Conservation (phyloP, 257 asterid species). For the Nicotiana undulata region DNA sequence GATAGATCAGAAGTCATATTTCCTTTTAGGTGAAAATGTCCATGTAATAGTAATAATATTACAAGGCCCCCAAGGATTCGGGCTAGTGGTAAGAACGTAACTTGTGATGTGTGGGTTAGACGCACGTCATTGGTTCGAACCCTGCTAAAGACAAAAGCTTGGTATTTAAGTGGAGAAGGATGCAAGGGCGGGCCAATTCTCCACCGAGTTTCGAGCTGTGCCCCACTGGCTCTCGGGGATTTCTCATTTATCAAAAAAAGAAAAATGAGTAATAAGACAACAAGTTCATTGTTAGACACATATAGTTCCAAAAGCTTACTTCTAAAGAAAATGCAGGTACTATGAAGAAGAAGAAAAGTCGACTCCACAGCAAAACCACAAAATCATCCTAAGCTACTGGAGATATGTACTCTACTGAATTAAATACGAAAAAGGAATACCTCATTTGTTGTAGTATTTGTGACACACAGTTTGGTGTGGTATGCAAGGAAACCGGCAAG, state of each 20-base stretch:
- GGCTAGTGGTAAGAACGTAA: too few relatives aligned
- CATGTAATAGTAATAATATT: background rate
- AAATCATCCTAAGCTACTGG: background rate
- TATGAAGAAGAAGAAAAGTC: background rate
- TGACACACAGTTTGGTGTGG: conserved; percentile 83
- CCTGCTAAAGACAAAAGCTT: too few relatives aligned
- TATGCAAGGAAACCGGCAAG: conserved; percentile 79
- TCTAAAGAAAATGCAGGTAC: background rate
- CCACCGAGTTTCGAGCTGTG: too few relatives aligned
- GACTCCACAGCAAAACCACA: background rate
- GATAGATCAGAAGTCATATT: background rate
- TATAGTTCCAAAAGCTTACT: background rate
- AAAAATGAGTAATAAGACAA: background rate
- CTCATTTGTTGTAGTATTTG: conserved; percentile 97
- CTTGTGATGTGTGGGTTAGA: too few relatives aligned
- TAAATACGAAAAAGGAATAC: conserved; percentile 25
- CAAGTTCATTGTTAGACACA: background rate
- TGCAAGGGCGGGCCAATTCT: too few relatives aligned
- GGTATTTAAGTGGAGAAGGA: too few relatives aligned
- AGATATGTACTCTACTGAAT: background rate
- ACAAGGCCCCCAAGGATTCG: too few relatives aligned
- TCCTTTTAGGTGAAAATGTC: background rate
- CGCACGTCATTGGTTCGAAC: too few relatives aligned
- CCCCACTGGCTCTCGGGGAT: too few relatives aligned
- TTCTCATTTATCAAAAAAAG: too few relatives aligned